A percentile compares a stretch with the other conserved stretches of the same genome.
Evolutionary conservation across 345 rosid genomes (phyloP).

Genomic region (Durio zibethinus): DNA sequence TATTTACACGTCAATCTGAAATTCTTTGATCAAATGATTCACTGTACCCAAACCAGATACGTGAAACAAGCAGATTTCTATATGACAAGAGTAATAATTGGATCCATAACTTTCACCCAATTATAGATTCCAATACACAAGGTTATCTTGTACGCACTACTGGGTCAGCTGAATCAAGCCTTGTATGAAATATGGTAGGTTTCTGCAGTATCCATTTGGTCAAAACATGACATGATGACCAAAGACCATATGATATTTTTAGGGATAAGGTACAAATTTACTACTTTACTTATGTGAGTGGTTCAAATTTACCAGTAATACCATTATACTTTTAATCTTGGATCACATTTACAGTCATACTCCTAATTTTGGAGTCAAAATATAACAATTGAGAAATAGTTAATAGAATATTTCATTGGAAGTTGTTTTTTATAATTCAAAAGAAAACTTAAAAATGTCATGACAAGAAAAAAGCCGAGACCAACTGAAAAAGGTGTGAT

Average conservation of each 20-base stretch:
- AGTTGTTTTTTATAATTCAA: too few relatives aligned
- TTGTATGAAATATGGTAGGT: not conserved
- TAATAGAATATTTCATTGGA: too few relatives aligned
- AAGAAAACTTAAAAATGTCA: too few relatives aligned
- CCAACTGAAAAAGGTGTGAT: too few relatives aligned
- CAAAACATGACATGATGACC: not conserved
- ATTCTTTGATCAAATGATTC: not conserved
- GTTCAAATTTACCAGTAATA: too few relatives aligned
- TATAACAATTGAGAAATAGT: too few relatives aligned
- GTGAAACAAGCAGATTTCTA: not conserved
- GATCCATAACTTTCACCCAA: not conserved
- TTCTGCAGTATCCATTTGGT: not conserved
- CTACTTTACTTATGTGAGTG: too few relatives aligned
- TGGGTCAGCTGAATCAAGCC: not conserved
- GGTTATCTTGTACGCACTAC: not conserved
- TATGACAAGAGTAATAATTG: not conserved
- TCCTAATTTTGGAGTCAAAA: too few relatives aligned
- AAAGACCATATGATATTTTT: not conserved
- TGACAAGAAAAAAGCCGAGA: too few relatives aligned
- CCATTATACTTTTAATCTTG: too few relatives aligned
- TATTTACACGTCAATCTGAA: not conserved
- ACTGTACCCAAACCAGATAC: not conserved
- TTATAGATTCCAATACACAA: not conserved
- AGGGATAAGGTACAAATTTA: too few relatives aligned
- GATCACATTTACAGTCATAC: too few relatives aligned